Evolutionary conservation across 75 land plant species (phyloP).

Genomic region (Ceratopteris richardii): DNA sequence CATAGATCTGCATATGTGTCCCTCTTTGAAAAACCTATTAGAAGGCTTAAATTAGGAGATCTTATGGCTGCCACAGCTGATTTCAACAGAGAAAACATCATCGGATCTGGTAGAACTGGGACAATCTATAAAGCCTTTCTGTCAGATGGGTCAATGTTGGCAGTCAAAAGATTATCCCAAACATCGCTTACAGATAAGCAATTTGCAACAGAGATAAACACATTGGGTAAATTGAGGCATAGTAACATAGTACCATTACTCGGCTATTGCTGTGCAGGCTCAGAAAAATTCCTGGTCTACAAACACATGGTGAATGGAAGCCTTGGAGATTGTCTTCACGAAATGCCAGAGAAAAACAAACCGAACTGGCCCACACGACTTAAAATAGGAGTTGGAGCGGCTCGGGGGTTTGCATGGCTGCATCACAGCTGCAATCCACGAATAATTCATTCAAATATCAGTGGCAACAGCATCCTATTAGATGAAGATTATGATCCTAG

Average conservation of each 20-base stretch:
- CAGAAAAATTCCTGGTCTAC: slow-evolving; percentile 77
- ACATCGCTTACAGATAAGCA: slow-evolving; percentile 57
- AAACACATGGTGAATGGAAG: slow-evolving; percentile 77
- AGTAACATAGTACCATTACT: slow-evolving; percentile 75
- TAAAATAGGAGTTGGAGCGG: slow-evolving; percentile 76
- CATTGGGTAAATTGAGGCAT: slow-evolving; percentile 56
- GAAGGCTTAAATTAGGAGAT: slow-evolving; percentile 38
- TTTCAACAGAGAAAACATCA: slow-evolving; percentile 59
- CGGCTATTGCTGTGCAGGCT: slow-evolving; percentile 71
- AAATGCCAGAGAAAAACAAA: slow-evolving; percentile 5
- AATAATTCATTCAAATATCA: slow-evolving; percentile 80
- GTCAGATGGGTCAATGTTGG: slow-evolving; percentile 63
- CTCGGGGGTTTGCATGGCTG: slow-evolving; percentile 87
- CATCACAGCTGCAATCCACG: slow-evolving; percentile 96
- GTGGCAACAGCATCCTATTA: slow-evolving; percentile 69
- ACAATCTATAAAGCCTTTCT: slow-evolving; percentile 66
- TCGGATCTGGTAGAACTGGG: slow-evolving; percentile 66
- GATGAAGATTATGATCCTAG: slow-evolving; percentile 73
- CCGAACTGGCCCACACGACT: slow-evolving; percentile 72
- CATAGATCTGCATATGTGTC: slow-evolving; percentile 62
- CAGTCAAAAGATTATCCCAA: slow-evolving; percentile 76
- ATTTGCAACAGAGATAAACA: slow-evolving; percentile 75
- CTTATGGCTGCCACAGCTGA: slow-evolving; percentile 74
- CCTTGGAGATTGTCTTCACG: slow-evolving; percentile 49
- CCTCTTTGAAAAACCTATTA: slow-evolving; percentile 51